Percentiles rank a stretch among this genome's conserved stretches.
Evolutionary conservation across 768 basidiomycete species (phyloP).

Genomic region (Podaxis carcinomalis): DNA sequence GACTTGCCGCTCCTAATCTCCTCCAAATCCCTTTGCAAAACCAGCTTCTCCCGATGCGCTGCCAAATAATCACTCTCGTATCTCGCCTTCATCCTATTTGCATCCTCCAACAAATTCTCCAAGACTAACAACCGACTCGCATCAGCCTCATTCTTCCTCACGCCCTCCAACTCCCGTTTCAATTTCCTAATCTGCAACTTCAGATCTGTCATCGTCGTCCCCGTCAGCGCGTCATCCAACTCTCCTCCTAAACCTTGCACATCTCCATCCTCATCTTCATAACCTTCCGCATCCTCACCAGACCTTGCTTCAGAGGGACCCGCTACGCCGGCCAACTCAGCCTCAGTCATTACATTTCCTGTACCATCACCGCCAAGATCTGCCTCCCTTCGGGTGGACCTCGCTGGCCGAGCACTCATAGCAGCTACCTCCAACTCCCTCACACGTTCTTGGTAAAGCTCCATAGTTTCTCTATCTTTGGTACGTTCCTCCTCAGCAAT

Average conservation of each 20-base stretch:
- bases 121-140: constrained; percentile 76
- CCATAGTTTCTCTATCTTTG: constrained; percentile 80
- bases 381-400: constrained; percentile 25
- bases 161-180: constrained; percentile 73
- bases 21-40: constrained; percentile 78
- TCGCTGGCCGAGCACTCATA: constrained; percentile 22
- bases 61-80: constrained; percentile 87
- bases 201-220: constrained; percentile 87
- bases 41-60: constrained; percentile 77
- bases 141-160: constrained; percentile 72
- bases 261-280: constrained; percentile 31
- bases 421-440: constrained; percentile 79
- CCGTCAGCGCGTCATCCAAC: constrained; percentile 79
- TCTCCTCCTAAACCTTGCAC: constrained; percentile 74
- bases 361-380: constrained; percentile 27
- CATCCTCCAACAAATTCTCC: constrained; percentile 88
- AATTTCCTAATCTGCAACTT: constrained; percentile 84
- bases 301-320: background rate
- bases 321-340: background rate
- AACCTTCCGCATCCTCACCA: constrained; percentile 28
- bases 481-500: constrained; percentile 65
- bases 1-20: constrained; percentile 87
- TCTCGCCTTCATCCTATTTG: constrained; percentile 82
- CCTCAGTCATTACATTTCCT: background rate
- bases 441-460: constrained; percentile 86